Evolutionary conservation across 2,329 filamentous ascomycete species (phyloP), one percentile per base, ranked within the genome.

Genomic region (Fusarium neocosmosporiellum): DNA sequence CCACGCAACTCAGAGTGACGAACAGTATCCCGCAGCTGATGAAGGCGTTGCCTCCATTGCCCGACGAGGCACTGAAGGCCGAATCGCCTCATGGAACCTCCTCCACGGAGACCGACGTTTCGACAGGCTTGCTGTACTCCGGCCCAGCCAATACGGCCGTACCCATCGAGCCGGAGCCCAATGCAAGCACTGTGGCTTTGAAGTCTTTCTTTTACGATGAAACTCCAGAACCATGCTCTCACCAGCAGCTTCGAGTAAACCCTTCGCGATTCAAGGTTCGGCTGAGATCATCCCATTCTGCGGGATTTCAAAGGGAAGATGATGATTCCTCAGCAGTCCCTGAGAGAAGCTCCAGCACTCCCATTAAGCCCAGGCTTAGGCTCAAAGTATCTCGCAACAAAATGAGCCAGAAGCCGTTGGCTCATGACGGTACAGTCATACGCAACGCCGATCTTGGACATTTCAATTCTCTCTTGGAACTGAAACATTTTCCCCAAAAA

Each of bases 21-120:
- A 86, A 85, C 69, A 88, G 85, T 69, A 85, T 87, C 59, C 85
- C 87, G 8, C 83, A 84, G 43, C 78, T 88, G 16, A 88, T 88
- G 86, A 88, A 89, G 74, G 83, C 84, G 24, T 72, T 88, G 46
- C 87, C 87, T 16, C 80, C 84, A 16, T 71, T 88, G 9, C 86
- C 86, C 5, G 77, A 77, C 6, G 78, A 81, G 36, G 66, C 66
- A 13, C 50, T 64, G 13, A 9, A 53, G 18, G 50, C 14, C 9
- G 66, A 71, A 63, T 48, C 39, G 48, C 55, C 18, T 20, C 39
- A 22, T 46, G 54, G 24, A 34, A 41, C 53, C 27, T 36, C 66
- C 1, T 64, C 60, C 13, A 63, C 48, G 7, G 64, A 71, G 31
- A 24, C 37, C 5, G 63, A 70, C 41, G 29, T 62, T 39, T 61